Evolutionary conservation across 345 rosid species (phyloP).

Genomic region (Moricandia moricandioides): DNA sequence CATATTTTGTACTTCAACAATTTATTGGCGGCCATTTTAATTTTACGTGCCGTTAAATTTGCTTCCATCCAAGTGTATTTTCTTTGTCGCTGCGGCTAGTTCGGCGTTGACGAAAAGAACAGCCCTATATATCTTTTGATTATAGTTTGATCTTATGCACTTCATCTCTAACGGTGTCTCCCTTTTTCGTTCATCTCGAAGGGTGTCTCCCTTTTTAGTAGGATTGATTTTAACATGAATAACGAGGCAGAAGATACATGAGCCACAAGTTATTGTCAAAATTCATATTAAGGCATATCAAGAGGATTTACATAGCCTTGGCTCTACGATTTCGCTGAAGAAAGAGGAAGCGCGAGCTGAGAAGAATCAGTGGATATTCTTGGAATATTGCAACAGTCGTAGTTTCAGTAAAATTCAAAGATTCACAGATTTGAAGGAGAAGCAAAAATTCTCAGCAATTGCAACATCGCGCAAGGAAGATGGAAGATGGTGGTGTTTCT

Average conservation of each 20-base stretch:
- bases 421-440: background rate
- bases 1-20: too few species aligned
- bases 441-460: background rate
- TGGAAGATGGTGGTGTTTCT: background rate
- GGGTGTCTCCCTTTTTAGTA: constrained; percentile 13
- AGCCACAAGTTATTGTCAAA: constrained; percentile 39
- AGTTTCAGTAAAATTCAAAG: background rate
- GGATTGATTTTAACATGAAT: constrained; percentile 82
- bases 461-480: background rate
- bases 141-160: background rate
- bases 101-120: too few species aligned
- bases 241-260: constrained; percentile 66
- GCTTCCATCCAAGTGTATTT: too few species aligned
- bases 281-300: background rate
- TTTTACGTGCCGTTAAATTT: too few species aligned
- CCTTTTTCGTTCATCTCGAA: background rate
- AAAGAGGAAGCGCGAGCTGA: background rate
- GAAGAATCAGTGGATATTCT: background rate
- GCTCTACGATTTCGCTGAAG: background rate
- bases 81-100: too few species aligned
- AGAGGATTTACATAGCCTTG: background rate
- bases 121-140: background rate
- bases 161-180: background rate
- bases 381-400: background rate
- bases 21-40: too few species aligned